phyloP scores from a whole-genome alignment of 192 early-diverging fungal genomes.

The Rhizoclosmatium globosum region DNA sequence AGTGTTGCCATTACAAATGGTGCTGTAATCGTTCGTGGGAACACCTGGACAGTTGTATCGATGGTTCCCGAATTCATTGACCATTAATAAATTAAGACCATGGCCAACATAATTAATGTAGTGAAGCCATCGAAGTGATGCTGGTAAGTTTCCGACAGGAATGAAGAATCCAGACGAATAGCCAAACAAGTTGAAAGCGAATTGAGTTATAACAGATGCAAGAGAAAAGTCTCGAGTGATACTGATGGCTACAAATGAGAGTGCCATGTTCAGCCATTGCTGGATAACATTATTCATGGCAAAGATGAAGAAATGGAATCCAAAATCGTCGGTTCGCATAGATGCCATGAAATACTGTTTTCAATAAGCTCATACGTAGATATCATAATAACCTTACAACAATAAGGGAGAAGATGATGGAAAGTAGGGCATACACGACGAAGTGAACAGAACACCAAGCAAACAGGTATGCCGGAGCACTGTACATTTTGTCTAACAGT shows the following conservation, averaged over 20 bases:
- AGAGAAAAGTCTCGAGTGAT: conserved; percentile 52
- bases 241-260: conserved; percentile 38
- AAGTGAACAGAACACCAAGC: conserved; percentile 45
- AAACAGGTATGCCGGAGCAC: conserved; percentile 47
- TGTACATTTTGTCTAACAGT: conserved; percentile 56
- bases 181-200: conserved; percentile 43
- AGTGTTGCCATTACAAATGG: conserved; percentile 43
- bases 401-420: conserved; percentile 40
- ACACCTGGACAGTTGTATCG: conserved; percentile 40
- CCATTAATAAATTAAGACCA: conserved; percentile 38
- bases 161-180: conserved; percentile 49
- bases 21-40: background rate
- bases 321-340: conserved; percentile 44
- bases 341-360: conserved; percentile 47
- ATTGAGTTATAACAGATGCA: conserved; percentile 33
- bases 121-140: conserved; percentile 44
- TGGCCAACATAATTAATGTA: conserved; percentile 39
- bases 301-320: conserved; percentile 42
- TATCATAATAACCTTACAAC: conserved; percentile 7
- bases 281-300: background rate
- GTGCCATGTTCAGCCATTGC: conserved; percentile 11
- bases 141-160: conserved; percentile 39
- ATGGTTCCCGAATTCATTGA: conserved; percentile 53
- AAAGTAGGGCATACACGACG: conserved; percentile 32
- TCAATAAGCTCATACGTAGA: background rate